Evolutionary conservation across 2,329 filamentous ascomycete species (phyloP).

Genomic region (Rhinocladiella similis): DNA sequence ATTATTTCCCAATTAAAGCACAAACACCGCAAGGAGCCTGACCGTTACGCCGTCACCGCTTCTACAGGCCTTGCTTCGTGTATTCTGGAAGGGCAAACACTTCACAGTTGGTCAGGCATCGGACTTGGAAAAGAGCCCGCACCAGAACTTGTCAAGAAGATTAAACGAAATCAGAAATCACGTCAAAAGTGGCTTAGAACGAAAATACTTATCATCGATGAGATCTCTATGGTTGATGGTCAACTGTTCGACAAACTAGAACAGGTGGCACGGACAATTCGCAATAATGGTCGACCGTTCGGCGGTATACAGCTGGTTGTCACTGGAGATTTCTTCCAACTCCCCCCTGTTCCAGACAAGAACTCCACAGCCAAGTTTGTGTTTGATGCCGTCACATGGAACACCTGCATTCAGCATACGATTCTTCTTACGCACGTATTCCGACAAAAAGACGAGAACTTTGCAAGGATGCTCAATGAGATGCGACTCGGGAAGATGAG

Average conservation of each 20-base stretch:
- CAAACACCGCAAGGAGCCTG: slow-evolving; percentile 74
- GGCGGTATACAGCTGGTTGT: slow-evolving; percentile 95
- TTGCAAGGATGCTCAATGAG: slow-evolving; percentile 94
- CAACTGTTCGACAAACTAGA: slow-evolving; percentile 96
- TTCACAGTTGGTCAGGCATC: slow-evolving; percentile 95
- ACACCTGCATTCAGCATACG: slow-evolving; percentile 88
- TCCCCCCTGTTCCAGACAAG: slow-evolving; percentile 86
- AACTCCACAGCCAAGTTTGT: slow-evolving; percentile 79
- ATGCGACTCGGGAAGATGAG: slow-evolving; percentile 87
- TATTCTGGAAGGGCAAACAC: slow-evolving; percentile 91
- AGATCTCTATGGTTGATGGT: slow-evolving; percentile 97
- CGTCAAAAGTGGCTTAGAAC: slow-evolving; percentile 86
- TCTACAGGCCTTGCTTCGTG: slow-evolving; percentile 95
- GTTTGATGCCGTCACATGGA: slow-evolving; percentile 91
- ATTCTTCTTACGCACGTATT: slow-evolving; percentile 95
- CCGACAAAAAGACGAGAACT: slow-evolving; percentile 86
- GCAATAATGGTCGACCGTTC: slow-evolving; percentile 89
- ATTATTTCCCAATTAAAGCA: slow-evolving; percentile 80
- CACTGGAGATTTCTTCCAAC: slow-evolving; percentile 96
- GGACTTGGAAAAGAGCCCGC: slow-evolving; percentile 89
- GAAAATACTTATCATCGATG: slow-evolving; percentile 86
- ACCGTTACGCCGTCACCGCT: slow-evolving; percentile 87
- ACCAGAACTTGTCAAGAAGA: slow-evolving; percentile 80
- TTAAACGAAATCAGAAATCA: slow-evolving; percentile 83
- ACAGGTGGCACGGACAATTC: slow-evolving; percentile 77